Evolutionary conservation across 768 basidiomycete species (phyloP).

Genomic region (Floccularia luteovirens): DNA sequence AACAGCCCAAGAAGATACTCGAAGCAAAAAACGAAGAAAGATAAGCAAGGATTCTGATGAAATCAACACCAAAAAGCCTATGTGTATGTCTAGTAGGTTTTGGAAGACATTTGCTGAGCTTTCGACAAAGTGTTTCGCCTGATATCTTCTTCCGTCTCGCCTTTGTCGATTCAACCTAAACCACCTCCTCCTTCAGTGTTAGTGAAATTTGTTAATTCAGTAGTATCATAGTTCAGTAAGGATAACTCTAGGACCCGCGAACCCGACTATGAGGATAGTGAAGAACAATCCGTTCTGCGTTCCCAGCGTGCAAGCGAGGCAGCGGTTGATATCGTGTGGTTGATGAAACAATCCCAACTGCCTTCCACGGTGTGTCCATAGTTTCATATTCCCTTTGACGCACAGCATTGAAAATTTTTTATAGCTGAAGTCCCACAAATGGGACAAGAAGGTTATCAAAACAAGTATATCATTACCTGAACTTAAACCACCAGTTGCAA

Average conservation of each 20-base stretch:
- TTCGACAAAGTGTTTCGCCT: slow-evolving; percentile 36
- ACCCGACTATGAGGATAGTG: slow-evolving; percentile 43
- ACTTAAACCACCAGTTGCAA: slow-evolving; percentile 17
- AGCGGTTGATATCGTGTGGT: slow-evolving; percentile 28
- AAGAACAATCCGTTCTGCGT: slow-evolving; percentile 33
- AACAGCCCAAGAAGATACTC: too few relatives aligned
- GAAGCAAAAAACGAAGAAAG: slow-evolving; percentile 5
- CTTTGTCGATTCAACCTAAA: slow-evolving; percentile 30
- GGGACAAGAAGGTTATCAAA: slow-evolving; percentile 4
- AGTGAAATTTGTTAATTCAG: not conserved
- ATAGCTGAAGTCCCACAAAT: too few relatives aligned
- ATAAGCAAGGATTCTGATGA: slow-evolving; percentile 4
- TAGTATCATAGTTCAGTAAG: not conserved
- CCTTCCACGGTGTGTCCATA: slow-evolving; percentile 1
- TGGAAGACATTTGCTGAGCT: not conserved
- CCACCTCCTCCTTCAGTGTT: slow-evolving; percentile 33
- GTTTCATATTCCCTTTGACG: too few relatives aligned
- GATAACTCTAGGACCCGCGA: slow-evolving; percentile 29
- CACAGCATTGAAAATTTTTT: too few relatives aligned
- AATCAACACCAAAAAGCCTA: slow-evolving; percentile 6
- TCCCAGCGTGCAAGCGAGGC: slow-evolving; percentile 25
- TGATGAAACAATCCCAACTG: slow-evolving; percentile 16
- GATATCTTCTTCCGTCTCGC: slow-evolving; percentile 29
- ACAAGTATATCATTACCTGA: slow-evolving; percentile 1
- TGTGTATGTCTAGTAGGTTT: slow-evolving; percentile 8